phyloP scores from a whole-genome alignment of 169 alveolate species.

The Eimeria acervulina region DNA sequence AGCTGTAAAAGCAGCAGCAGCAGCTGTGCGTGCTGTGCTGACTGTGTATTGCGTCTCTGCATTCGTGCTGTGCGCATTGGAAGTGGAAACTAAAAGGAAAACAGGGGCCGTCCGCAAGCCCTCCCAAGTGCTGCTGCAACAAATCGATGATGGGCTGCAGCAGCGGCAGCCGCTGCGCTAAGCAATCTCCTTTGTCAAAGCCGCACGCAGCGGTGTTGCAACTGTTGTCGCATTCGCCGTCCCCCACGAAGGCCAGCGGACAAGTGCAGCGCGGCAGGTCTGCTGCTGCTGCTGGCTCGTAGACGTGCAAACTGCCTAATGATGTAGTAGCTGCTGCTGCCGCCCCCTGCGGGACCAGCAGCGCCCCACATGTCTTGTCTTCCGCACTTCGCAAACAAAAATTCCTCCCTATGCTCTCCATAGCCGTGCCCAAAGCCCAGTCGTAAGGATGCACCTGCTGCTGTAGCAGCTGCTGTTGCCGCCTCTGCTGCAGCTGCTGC shows the following conservation, averaged over 20 bases:
- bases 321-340: constrained; percentile 18
- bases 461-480: constrained; percentile 57
- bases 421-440: constrained; percentile 68
- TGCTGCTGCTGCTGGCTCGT: constrained; percentile 57
- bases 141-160: constrained; percentile 47
- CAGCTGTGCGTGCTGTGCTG: neutral
- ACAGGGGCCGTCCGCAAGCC: neutral
- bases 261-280: constrained; percentile 75
- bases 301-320: neutral
- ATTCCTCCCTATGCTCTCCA: constrained; percentile 71
- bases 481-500: neutral
- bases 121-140: neutral
- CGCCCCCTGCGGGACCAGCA: constrained; percentile 36
- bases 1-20: constrained; percentile 30
- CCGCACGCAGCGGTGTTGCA: constrained; percentile 87
- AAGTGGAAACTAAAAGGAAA: constrained; percentile 20
- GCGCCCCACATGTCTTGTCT: constrained; percentile 72
- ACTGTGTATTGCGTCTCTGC: constrained; percentile 34
- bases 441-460: constrained; percentile 76
- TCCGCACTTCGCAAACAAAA: constrained; percentile 75
- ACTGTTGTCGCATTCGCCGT: constrained; percentile 87
- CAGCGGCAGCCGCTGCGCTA: constrained; percentile 51
- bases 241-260: constrained; percentile 84
- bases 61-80: neutral
- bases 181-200: constrained; percentile 88